phyloP scores from a whole-genome alignment of 73 alveolate species.

The Diophrys appendiculata region DNA sequence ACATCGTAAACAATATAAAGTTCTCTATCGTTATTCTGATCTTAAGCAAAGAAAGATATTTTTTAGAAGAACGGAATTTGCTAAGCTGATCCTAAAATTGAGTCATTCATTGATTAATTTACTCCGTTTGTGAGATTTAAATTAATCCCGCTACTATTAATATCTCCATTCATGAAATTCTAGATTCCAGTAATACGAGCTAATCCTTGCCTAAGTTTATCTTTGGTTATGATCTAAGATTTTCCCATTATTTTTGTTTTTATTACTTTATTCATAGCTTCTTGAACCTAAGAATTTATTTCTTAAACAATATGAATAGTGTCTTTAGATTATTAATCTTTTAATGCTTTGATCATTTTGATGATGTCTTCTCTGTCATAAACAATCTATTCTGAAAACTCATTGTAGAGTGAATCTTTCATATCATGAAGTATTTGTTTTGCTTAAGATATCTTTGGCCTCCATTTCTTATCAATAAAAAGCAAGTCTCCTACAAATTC shows the following conservation, averaged over 20 bases:
- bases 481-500: background rate
- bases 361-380: background rate
- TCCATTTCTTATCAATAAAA: background rate
- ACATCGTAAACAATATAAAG: slow-evolving; percentile 4
- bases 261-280: no score
- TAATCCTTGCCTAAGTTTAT: no score
- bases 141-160: no score
- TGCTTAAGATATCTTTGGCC: background rate
- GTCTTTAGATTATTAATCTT: background rate
- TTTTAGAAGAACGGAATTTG: background rate
- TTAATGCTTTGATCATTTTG: no score
- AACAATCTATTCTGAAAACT: background rate
- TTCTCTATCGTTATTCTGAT: background rate
- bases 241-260: no score
- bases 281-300: background rate
- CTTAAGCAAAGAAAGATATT: background rate
- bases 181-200: no score
- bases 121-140: no score
- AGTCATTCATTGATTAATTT: no score
- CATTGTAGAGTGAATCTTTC: background rate
- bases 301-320: background rate
- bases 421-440: background rate
- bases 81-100: background rate
- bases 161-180: no score
- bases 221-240: no score